Evolutionary conservation across 768 basidiomycete species (phyloP), one percentile per base, ranked within the genome.

Genomic region (Albatrellus ellisii): DNA sequence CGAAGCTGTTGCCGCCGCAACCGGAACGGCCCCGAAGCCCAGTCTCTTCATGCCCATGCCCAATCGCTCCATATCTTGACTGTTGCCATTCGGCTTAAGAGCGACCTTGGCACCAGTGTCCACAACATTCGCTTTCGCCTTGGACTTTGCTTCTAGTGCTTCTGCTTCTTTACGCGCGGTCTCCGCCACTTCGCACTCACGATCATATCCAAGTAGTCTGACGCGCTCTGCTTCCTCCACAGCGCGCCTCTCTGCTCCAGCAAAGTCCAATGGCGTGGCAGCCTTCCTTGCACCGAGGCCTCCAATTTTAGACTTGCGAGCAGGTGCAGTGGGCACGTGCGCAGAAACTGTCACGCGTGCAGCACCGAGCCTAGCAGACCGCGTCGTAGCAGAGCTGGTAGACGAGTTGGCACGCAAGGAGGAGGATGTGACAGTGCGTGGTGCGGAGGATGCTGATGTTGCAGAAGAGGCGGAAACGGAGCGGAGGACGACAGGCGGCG

Each of bases 161-260:
- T 76, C 74, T 18, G 75, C 77, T 29, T 79, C 73, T 49, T 74
- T 72, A 47, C 68, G 67, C 26, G 72, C 75, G 50, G 81, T 85
- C 55, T 91, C 90, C 17, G 79, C 79, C 53, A 83, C 85, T 58
- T 95, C 88, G 29, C 75, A 67, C 54, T 79, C 72, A 15, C 85
- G 72, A 56, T 95, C 89, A 55, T 97, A 95, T 0, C 92, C 94
- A 14, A 95, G 72, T 51, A 91, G 78, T 58, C 86, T 84, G 58
- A 91, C 75, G 44, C 90, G 72, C 60, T 92, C 92, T 20, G 89
- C 91, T 58, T 98, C 95, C 54, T 90, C 92, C 21, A 72, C 57
- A 0, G 95, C 95, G 51, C 82, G 83, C 22, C 81, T 69, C 59
- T 98, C 92, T 0, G 90, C 95, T 52, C 89, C 89, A 15, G 84